These are phyloP conservation scores for Chaetomiaceae sp. DNA, from an alignment of 2,329 filamentous ascomycete species.

Conservation along the genomic window DNA sequence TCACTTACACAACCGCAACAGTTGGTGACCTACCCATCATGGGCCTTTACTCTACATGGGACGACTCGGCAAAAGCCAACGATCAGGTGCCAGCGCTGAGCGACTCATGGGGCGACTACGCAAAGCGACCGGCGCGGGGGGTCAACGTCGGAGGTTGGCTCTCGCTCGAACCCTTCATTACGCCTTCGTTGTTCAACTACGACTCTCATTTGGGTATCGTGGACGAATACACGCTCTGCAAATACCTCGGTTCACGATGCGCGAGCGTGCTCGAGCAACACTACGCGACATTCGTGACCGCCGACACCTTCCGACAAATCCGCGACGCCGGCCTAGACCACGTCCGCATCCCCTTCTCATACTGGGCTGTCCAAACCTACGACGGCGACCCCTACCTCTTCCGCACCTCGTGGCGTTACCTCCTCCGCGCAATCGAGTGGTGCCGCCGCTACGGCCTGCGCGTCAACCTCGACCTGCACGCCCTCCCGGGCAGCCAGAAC, in stretches of 20 bases:
- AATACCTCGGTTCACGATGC: conserved; percentile 62
- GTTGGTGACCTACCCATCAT: conserved; percentile 87
- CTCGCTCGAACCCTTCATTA: conserved; percentile 89
- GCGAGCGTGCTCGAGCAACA: conserved; percentile 74
- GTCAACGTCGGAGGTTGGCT: conserved; percentile 95
- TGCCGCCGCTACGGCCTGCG: conserved; percentile 85
- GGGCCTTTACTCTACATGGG: conserved; percentile 79
- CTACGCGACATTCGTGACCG: conserved; percentile 82
- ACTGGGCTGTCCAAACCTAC: conserved; percentile 88
- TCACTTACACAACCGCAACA: conserved; percentile 80
- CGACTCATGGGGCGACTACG: conserved; percentile 70
- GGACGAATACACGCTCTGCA: conserved; percentile 79
- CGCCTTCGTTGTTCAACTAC: conserved; percentile 77
- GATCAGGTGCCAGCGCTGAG: conserved; percentile 71
- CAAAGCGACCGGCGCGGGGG: conserved; percentile 71
- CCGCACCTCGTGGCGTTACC: conserved; percentile 85
- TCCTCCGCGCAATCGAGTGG: conserved; percentile 89
- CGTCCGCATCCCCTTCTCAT: conserved; percentile 90
- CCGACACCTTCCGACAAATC: conserved; percentile 78
- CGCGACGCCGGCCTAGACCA: conserved; percentile 86
- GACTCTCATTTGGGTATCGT: conserved; percentile 61
- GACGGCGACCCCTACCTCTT: conserved; percentile 81
- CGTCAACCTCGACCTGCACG: conserved; percentile 89
- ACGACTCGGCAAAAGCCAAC: conserved; percentile 75
- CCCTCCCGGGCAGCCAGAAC: conserved; percentile 87